A percentile compares a stretch with the other conserved stretches of the same genome.
phyloP scores from a whole-genome alignment of 2,329 filamentous ascomycete species.

The Colletotrichum costaricense region DNA sequence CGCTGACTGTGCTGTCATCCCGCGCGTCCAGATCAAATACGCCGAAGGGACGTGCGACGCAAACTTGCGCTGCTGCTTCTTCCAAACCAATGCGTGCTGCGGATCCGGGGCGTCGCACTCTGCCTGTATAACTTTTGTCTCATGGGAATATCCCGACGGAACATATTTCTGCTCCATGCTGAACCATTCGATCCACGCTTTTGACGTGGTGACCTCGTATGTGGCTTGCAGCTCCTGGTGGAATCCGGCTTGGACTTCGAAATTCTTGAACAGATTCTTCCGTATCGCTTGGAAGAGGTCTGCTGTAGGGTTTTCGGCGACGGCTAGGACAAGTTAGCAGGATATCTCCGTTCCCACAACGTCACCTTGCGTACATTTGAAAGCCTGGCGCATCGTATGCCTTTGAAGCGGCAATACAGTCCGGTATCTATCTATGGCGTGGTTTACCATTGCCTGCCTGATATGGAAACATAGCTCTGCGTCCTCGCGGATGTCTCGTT shows the following conservation, averaged over 20 bases:
- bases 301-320: constrained; percentile 27
- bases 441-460: constrained; percentile 30
- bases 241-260: constrained; percentile 40
- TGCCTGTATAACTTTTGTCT: constrained; percentile 39
- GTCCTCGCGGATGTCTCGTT: constrained; percentile 35
- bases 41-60: constrained; percentile 38
- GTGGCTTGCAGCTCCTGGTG: constrained; percentile 41
- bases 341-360: background rate
- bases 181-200: constrained; percentile 42
- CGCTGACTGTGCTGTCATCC: constrained; percentile 43
- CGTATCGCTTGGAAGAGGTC: constrained; percentile 37
- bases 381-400: constrained; percentile 22
- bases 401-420: constrained; percentile 32
- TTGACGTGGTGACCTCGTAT: constrained; percentile 41
- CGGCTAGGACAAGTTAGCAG: constrained; percentile 10
- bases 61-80: constrained; percentile 37
- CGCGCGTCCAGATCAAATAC: constrained; percentile 43
- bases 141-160: constrained; percentile 37
- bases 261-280: constrained; percentile 38
- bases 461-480: constrained; percentile 34
- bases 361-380: background rate
- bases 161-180: constrained; percentile 41
- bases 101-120: constrained; percentile 44
- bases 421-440: constrained; percentile 35
- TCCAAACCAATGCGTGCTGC: constrained; percentile 42